Evolutionary conservation across 805 yeast genomes (phyloP), one percentile per base, ranked within the genome.

Genomic region (Spathaspora arborariae): DNA sequence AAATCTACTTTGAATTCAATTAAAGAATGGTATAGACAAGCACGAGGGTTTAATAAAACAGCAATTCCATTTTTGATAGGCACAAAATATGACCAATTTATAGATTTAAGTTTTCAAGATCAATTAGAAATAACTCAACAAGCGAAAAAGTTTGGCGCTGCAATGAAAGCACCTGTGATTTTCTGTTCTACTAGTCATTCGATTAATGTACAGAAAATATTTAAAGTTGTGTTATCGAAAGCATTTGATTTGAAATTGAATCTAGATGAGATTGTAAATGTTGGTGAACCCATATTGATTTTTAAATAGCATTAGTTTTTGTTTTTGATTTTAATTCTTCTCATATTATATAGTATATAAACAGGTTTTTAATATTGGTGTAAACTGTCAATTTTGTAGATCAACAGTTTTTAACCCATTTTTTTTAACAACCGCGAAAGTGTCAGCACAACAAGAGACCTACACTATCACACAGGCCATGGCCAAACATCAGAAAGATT

Each of bases 1-100:
- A 88, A 86, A 52, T 80, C 90, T 21, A 88, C 97, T 0, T 73
- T 92, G 45, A 86, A 85, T 59, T 84, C 91, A n/a, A 77, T 92
- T 45, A 88, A 88, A 60, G 96, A 90, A 58, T 92, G 98, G 99
- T 92, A 90, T 62, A 73, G 95, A 50, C 96, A 88, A 59, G 92
- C 95, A 0, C 72, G 96, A 44, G 95, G 96, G 0, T 84, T 88
- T 60, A 92, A 92, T 66, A 81, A 84, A 59, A 85, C 91, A 0
- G 97, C 97, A 7, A 85, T 92, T 41, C 96, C 97, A 2, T 80
- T 92, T 49, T 72, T 92, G 40, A 85, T 92, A 2, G 99, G 99
- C 3, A 92, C 99, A 1, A 92, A 92, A 62, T 92, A 87, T 65
- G 99, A 92, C 62, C 69, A 82, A 51, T 91, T 92, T 63, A 82